Conservation (phyloP, 2,329 filamentous ascomycete genomes). For the Aspergillus fumigatiaffinis region DNA sequence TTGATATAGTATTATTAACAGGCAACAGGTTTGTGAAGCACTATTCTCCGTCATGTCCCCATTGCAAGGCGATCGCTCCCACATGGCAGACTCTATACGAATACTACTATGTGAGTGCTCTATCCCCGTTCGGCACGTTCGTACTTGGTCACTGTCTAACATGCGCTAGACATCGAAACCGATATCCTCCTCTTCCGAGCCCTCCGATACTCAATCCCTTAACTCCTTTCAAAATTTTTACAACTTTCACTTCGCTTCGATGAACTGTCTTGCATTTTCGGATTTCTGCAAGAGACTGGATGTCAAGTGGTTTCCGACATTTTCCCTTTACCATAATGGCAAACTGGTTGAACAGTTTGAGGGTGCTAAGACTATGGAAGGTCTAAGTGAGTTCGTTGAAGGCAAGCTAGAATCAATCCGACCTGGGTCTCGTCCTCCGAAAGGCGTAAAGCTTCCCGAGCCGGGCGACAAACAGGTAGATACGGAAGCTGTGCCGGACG, state of each 20-base stretch:
- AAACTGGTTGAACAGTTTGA: constrained; percentile 59
- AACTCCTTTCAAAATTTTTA: constrained; percentile 78
- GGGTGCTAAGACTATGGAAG: constrained; percentile 64
- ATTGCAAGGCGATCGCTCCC: constrained; percentile 77
- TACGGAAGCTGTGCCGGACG: constrained; percentile 34
- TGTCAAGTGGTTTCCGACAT: constrained; percentile 69
- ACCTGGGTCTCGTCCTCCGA: constrained; percentile 72
- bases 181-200: constrained; percentile 49
- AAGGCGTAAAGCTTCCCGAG: constrained; percentile 65
- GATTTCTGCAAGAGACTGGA: constrained; percentile 70
- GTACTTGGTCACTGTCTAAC: constrained; percentile 18
- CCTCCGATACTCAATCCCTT: constrained; percentile 48
- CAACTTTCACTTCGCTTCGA: constrained; percentile 77
- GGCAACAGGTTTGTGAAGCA: constrained; percentile 49
- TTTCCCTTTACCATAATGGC: constrained; percentile 77
- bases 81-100: constrained; percentile 91
- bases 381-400: constrained; percentile 70
- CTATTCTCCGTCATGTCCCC: constrained; percentile 54
- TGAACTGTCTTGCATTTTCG: constrained; percentile 81
- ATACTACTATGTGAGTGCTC: constrained; percentile 63
- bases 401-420: constrained; percentile 69
- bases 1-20: constrained; percentile 13
- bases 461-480: constrained; percentile 58
- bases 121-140: constrained; percentile 4
- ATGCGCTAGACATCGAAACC: constrained; percentile 68